Conservation (phyloP, 352 stramenopile species). For the Pythium dissotocum region DNA sequence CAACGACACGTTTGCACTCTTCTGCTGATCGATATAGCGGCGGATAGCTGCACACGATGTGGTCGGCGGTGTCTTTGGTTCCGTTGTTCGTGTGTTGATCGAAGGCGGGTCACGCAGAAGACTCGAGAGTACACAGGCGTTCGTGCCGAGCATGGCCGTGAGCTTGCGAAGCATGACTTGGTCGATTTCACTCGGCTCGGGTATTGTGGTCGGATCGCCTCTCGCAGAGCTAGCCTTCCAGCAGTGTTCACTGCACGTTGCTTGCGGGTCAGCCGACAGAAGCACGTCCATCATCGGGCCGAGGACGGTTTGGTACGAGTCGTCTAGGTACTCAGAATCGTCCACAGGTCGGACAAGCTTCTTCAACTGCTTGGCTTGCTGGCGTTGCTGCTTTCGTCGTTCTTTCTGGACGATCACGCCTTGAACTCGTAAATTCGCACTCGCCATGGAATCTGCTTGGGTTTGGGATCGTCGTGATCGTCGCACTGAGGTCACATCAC, state of each 20-base stretch:
- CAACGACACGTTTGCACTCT: neutral
- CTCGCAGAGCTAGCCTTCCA: slow-evolving; percentile 28
- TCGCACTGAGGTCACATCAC: slow-evolving; percentile 30
- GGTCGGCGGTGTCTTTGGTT: neutral
- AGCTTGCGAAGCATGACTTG: slow-evolving; percentile 58
- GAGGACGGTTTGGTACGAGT: slow-evolving; percentile 51
- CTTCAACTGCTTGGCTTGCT: slow-evolving; percentile 38
- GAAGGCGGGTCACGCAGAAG: slow-evolving; percentile 5
- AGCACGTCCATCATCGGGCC: slow-evolving; percentile 28
- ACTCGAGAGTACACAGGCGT: slow-evolving; percentile 23
- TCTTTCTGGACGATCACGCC: slow-evolving; percentile 61
- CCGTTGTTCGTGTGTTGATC: neutral
- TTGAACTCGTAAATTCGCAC: slow-evolving; percentile 54
- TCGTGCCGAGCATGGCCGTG: slow-evolving; percentile 36
- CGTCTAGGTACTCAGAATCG: slow-evolving; percentile 72
- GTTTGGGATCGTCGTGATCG: slow-evolving; percentile 66
- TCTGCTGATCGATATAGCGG: slow-evolving; percentile 18
- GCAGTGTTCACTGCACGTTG: slow-evolving; percentile 42
- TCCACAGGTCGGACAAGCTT: slow-evolving; percentile 47
- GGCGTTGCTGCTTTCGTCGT: slow-evolving; percentile 37
- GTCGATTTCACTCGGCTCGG: slow-evolving; percentile 33
- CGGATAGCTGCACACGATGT: slow-evolving; percentile 18
- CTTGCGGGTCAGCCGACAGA: slow-evolving; percentile 19
- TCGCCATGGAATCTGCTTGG: slow-evolving; percentile 59
- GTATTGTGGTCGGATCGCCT: neutral